Conservation (phyloP, 2,329 filamentous ascomycete genomes). For the Fusarium neocosmosporiellum region DNA sequence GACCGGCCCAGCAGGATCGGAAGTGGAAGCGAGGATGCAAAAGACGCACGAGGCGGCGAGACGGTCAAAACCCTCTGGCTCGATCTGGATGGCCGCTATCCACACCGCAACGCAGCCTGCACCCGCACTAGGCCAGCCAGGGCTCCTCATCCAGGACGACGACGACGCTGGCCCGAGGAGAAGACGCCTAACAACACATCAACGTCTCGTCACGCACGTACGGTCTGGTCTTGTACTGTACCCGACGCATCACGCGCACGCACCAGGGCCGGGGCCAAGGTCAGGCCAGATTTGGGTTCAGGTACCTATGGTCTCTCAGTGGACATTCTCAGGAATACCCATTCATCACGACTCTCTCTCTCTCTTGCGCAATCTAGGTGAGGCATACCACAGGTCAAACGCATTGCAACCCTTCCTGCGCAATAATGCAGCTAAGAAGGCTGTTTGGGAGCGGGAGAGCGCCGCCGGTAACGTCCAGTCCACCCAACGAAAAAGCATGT, state of each 20-base stretch:
- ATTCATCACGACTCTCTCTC: neutral
- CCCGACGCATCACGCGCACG: constrained; percentile 1
- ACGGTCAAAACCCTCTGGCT: constrained; percentile 38
- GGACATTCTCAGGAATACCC: neutral
- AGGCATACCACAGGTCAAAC: constrained; percentile 21
- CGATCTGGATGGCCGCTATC: constrained; percentile 20
- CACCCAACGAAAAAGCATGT: constrained; percentile 27
- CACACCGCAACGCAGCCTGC: constrained; percentile 29
- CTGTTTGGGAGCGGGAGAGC: constrained; percentile 16
- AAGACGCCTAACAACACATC: constrained; percentile 12
- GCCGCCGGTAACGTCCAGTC: neutral
- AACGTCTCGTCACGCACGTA: constrained; percentile 6
- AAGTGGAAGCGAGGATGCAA: constrained; percentile 15
- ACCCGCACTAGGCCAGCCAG: neutral
- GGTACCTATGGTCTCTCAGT: constrained; percentile 8
- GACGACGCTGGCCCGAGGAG: neutral
- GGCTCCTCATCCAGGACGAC: neutral
- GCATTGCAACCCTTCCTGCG: constrained; percentile 28
- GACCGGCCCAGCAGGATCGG: constrained; percentile 9
- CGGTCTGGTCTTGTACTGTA: neutral
- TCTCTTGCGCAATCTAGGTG: constrained; percentile 2
- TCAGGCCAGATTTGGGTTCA: constrained; percentile 4
- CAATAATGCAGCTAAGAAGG: constrained; percentile 11
- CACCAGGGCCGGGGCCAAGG: neutral
- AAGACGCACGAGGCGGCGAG: constrained; percentile 26